Percentiles rank a stretch among this genome's conserved stretches.
Conservation (phyloP, 1,284 basidiomycete genomes). For the Rhodotorula sp. region DNA sequence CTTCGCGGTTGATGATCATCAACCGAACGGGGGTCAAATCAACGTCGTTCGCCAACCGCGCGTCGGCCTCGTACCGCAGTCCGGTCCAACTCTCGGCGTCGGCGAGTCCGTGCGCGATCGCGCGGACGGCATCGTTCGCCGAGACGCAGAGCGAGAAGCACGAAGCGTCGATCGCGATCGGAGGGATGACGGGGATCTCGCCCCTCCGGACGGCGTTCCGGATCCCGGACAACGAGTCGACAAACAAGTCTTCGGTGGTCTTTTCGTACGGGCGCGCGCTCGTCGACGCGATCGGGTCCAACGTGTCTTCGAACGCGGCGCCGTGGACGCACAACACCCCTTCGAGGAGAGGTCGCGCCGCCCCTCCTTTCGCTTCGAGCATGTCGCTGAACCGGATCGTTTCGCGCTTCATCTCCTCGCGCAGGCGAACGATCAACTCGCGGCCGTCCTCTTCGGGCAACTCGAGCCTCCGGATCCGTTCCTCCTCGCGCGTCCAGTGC, state of each 20-base stretch:
- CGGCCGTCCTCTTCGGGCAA: conserved; percentile 55
- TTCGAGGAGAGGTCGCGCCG: conserved; percentile 81
- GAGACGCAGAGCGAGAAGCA: conserved; percentile 81
- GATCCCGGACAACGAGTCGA: conserved; percentile 56
- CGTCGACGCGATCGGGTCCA: conserved; percentile 37
- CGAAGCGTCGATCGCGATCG: conserved; percentile 86
- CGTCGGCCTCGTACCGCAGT: conserved; percentile 38
- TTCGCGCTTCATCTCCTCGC: conserved; percentile 71
- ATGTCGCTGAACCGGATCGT: conserved; percentile 64
- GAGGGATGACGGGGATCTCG: conserved; percentile 95
- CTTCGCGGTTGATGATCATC: conserved; percentile 97
- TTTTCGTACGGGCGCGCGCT: conserved; percentile 23
- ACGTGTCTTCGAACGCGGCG: conserved; percentile 62
- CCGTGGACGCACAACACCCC: conserved; percentile 75
- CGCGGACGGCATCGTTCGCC: conserved; percentile 86
- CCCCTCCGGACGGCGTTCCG: conserved; percentile 83
- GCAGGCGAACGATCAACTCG: conserved; percentile 49
- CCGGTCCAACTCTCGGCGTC: conserved; percentile 43
- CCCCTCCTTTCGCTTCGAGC: conserved; percentile 79
- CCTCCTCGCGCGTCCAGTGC: conserved; percentile 63
- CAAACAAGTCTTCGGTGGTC: conserved; percentile 35
- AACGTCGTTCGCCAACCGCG: conserved; percentile 42
- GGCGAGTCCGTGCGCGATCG: conserved; percentile 83
- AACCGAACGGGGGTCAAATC: conserved; percentile 71
- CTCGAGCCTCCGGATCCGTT: conserved; percentile 38